Evolutionary conservation across 1,284 basidiomycete species (phyloP).

Genomic region (Trametes polyzona): DNA sequence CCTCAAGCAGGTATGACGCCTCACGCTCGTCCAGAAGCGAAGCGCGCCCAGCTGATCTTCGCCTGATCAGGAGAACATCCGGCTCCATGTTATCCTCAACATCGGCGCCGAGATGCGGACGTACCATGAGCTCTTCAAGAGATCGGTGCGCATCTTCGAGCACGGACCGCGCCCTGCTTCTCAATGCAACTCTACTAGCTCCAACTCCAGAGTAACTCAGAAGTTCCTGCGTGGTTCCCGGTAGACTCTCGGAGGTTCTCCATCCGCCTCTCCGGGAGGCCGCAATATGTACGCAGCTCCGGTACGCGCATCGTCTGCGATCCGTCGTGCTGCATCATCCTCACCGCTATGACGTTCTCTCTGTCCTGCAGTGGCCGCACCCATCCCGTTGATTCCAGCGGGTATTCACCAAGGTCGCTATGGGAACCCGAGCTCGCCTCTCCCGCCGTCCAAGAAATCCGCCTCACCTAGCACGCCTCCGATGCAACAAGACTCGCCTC

Average conservation of each 20-base stretch:
- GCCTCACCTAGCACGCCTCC: constrained; percentile 16
- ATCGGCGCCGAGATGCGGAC: constrained; percentile 46
- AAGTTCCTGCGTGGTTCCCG: constrained; percentile 43
- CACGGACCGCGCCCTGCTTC: constrained; percentile 6
- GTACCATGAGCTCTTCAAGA: constrained; percentile 54
- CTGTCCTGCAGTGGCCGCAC: constrained; percentile 12
- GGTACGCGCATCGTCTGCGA: constrained; percentile 6
- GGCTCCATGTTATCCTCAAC: constrained; percentile 61
- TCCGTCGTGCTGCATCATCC: neutral
- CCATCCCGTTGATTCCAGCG: constrained; percentile 16
- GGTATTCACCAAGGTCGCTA: constrained; percentile 16
- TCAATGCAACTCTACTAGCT: constrained; percentile 27
- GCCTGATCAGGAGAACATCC: constrained; percentile 50
- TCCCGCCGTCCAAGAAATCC: constrained; percentile 15
- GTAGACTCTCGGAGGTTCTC: constrained; percentile 37
- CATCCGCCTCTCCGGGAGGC: constrained; percentile 40
- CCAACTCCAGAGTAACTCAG: constrained; percentile 33
- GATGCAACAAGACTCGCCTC: constrained; percentile 16
- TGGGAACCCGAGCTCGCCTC: constrained; percentile 22
- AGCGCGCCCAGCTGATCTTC: constrained; percentile 11
- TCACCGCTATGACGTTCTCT: neutral
- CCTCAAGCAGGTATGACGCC: constrained; percentile 47
- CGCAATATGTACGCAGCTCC: constrained; percentile 25
- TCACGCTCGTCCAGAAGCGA: neutral
- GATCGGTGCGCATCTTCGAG: constrained; percentile 47